Conservation (phyloP, 768 basidiomycete species). For the Tricholomella constricta region DNA sequence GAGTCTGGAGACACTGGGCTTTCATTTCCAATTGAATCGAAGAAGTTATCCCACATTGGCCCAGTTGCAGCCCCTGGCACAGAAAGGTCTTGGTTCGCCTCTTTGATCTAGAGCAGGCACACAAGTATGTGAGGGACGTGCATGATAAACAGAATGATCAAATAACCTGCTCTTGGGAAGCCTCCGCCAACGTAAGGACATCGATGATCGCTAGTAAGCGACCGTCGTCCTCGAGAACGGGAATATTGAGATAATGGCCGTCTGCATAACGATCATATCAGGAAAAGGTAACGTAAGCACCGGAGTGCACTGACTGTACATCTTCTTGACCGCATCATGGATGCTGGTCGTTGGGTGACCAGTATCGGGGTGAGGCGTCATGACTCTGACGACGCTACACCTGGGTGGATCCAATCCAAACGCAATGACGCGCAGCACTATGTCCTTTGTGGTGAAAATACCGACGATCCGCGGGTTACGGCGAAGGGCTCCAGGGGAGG, state of each 20-base stretch:
- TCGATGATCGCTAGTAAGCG: constrained; percentile 94
- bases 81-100: constrained; percentile 30
- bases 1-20: constrained; percentile 58
- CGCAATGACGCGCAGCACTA: constrained; percentile 97
- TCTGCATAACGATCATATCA: constrained; percentile 44
- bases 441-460: constrained; percentile 98
- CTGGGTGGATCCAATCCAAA: constrained; percentile 90
- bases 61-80: constrained; percentile 84
- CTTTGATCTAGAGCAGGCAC: not conserved
- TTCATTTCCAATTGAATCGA: constrained; percentile 90
- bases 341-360: constrained; percentile 89
- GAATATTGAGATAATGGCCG: constrained; percentile 97
- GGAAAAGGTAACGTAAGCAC: not conserved
- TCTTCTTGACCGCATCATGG: constrained; percentile 97
- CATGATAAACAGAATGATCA: not conserved
- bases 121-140: not conserved
- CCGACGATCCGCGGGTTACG: constrained; percentile 80
- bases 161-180: constrained; percentile 93
- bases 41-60: constrained; percentile 99
- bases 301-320: constrained; percentile 61
- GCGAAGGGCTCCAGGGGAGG: constrained; percentile 37
- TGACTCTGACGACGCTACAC: constrained; percentile 96
- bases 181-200: constrained; percentile 96
- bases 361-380: constrained; percentile 99
- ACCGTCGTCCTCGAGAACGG: constrained; percentile 91